Evolutionary conservation across 371 early-diverging fungal species (phyloP).

Genomic region (Encephalitozoon romaleae): DNA sequence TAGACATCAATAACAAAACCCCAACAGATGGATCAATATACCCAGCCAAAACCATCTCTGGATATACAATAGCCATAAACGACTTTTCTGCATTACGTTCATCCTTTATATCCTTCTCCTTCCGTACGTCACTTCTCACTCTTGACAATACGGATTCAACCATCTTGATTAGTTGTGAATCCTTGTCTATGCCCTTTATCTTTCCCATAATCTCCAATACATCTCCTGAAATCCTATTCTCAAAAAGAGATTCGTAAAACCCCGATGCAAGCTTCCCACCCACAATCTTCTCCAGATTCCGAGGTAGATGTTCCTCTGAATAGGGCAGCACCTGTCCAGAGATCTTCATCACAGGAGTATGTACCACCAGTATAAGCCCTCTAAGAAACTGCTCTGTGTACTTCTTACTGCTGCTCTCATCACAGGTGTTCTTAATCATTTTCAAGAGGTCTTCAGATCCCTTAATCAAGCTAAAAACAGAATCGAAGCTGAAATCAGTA

Average conservation of each 20-base stretch:
- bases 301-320: conserved; percentile 9
- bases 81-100: background rate
- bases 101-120: background rate
- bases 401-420: background rate
- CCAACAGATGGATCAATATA: background rate
- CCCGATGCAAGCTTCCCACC: conserved; percentile 29
- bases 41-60: background rate
- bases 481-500: conserved; percentile 27
- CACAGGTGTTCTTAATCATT: background rate
- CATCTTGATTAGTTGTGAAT: background rate
- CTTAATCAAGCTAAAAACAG: conserved; percentile 9
- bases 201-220: background rate
- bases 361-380: conserved; percentile 20
- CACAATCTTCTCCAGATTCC: conserved; percentile 42
- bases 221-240: background rate
- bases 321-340: conserved; percentile 36
- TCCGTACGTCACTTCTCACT: background rate
- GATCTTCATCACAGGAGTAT: conserved; percentile 54
- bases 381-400: conserved; percentile 27
- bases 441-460: background rate
- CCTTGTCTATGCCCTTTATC: background rate
- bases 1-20: background rate
- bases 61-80: background rate
- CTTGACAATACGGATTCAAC: background rate
- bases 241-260: conserved; percentile 33